Evolutionary conservation across 176 grass and related monocot genomes (phyloP).

Genomic region (Poa pratensis): DNA sequence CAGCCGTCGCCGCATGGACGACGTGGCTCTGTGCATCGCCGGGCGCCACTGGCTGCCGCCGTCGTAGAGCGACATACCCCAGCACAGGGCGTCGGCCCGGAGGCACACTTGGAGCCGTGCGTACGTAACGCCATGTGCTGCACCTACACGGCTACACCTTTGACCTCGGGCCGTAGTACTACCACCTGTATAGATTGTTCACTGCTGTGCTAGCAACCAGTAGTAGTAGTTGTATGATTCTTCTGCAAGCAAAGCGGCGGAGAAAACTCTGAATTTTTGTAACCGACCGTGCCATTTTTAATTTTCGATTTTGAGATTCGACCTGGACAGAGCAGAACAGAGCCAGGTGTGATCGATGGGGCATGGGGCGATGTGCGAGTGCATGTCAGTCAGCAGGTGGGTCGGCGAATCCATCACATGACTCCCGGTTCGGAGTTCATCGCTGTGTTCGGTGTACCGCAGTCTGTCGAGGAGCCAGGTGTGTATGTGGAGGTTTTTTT

Average conservation of each 20-base stretch:
- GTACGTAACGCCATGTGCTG: not conserved
- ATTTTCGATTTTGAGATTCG: not conserved
- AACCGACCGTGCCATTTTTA: not conserved
- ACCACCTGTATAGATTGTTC: not conserved
- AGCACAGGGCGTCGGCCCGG: not conserved
- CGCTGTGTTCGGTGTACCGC: too few species aligned
- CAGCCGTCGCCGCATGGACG: not conserved
- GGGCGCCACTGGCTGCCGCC: not conserved
- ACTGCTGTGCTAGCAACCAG: too few species aligned
- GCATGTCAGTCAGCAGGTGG: not conserved
- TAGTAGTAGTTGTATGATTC: not conserved
- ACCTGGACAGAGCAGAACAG: not conserved
- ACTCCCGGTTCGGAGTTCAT: too few species aligned
- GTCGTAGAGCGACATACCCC: not conserved
- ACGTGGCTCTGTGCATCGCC: constrained; percentile 35
- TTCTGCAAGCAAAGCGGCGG: constrained; percentile 2
- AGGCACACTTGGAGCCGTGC: not conserved
- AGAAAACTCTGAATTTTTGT: not conserved
- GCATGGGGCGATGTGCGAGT: not conserved
- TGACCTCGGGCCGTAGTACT: not conserved
- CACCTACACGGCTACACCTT: not conserved
- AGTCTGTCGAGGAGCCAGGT: too few species aligned
- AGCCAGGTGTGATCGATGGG: not conserved
- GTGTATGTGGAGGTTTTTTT: too few species aligned
- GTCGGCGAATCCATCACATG: not conserved